phyloP scores from a whole-genome alignment of 2,329 filamentous ascomycete genomes.

The Cytospora schulzeri region DNA sequence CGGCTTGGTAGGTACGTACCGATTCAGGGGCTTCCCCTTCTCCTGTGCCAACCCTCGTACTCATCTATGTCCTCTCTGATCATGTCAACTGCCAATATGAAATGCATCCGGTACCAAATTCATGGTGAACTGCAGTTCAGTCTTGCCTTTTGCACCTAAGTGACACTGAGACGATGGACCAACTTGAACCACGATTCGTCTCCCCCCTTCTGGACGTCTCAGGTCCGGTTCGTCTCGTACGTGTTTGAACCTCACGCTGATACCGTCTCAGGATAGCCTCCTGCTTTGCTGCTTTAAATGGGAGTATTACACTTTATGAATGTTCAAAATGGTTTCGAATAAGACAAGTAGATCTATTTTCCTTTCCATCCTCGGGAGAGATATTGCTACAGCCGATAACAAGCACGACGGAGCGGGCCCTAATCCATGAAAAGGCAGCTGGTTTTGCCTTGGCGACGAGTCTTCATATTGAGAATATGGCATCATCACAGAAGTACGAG shows the following conservation, averaged over 20 bases:
- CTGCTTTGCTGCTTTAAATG: not conserved
- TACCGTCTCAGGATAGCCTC: slow-evolving; percentile 18
- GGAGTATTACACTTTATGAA: too few relatives aligned
- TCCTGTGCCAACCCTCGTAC: too few relatives aligned
- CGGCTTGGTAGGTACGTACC: not conserved
- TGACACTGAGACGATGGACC: slow-evolving; percentile 9
- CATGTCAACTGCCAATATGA: not conserved
- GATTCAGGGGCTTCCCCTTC: not conserved
- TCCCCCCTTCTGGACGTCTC: not conserved
- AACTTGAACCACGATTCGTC: not conserved
- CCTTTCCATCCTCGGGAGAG: not conserved
- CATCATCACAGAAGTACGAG: slow-evolving; percentile 34
- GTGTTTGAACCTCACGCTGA: slow-evolving; percentile 27
- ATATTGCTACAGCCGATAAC: too few relatives aligned
- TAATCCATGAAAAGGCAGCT: slow-evolving; percentile 12
- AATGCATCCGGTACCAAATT: not conserved
- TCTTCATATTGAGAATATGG: slow-evolving; percentile 18
- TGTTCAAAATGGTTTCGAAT: too few relatives aligned
- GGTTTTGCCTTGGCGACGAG: slow-evolving; percentile 18
- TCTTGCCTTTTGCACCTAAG: not conserved
- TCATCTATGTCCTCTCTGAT: not conserved
- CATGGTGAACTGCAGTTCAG: not conserved
- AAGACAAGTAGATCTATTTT: too few relatives aligned
- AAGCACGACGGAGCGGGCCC: too few relatives aligned
- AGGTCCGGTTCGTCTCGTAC: slow-evolving; percentile 10